Conservation (phyloP, 495 filamentous ascomycete species). For the Pyrenula aspistea region DNA sequence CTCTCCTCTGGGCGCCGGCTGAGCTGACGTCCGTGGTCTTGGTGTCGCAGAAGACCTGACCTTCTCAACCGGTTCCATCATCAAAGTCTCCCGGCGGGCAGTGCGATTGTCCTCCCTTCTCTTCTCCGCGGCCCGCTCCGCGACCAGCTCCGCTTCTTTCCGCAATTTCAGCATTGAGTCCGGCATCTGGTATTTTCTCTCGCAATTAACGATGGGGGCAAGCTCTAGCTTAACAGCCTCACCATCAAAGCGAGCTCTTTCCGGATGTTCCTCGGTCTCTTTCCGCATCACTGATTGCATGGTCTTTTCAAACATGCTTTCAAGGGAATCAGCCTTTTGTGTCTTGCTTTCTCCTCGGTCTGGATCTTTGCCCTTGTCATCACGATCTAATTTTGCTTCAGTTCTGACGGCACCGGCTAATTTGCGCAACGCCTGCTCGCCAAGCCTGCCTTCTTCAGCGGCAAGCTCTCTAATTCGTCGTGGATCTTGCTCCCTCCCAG, state of each 20-base stretch:
- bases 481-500: slow-evolving; percentile 54
- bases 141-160: slow-evolving; percentile 1
- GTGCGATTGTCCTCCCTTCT: slow-evolving; percentile 21
- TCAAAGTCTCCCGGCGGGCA: slow-evolving; percentile 10
- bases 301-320: slow-evolving; percentile 39
- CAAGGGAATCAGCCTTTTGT: slow-evolving; percentile 16
- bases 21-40: slow-evolving; percentile 14
- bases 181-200: slow-evolving; percentile 25
- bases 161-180: background rate
- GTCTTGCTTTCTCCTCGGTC: background rate
- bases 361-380: background rate
- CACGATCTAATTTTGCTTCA: slow-evolving; percentile 24
- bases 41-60: slow-evolving; percentile 4
- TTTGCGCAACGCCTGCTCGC: slow-evolving; percentile 61
- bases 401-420: slow-evolving; percentile 38
- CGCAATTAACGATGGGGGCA: slow-evolving; percentile 36
- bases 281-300: slow-evolving; percentile 24
- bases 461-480: slow-evolving; percentile 60
- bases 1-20: slow-evolving; percentile 27
- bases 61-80: slow-evolving; percentile 15
- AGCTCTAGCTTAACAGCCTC: slow-evolving; percentile 18
- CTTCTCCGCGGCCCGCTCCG: slow-evolving; percentile 15
- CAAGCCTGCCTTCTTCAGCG: slow-evolving; percentile 59
- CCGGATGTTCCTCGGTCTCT: slow-evolving; percentile 1
- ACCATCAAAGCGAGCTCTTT: slow-evolving; percentile 14